phyloP scores from a whole-genome alignment of 371 early-diverging fungal species.

The Apophysomyces variabilis region DNA sequence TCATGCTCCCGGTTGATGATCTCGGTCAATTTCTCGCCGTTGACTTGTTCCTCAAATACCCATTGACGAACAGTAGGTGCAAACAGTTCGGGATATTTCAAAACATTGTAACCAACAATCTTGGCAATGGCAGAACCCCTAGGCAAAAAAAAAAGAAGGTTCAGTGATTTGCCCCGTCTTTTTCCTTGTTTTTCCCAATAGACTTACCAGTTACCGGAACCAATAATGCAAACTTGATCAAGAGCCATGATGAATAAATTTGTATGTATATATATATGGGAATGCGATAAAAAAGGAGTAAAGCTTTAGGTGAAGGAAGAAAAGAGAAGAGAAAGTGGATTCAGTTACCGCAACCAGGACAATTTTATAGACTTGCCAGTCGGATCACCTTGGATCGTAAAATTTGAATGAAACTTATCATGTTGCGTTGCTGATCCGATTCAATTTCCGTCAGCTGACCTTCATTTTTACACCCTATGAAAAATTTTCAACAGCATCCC shows the following conservation, averaged over 20 bases:
- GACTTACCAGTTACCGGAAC: slow-evolving; percentile 91
- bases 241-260: slow-evolving; percentile 24
- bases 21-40: slow-evolving; percentile 90
- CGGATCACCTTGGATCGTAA: slow-evolving; percentile 9
- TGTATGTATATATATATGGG: background rate
- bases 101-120: slow-evolving; percentile 89
- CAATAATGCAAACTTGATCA: slow-evolving; percentile 89
- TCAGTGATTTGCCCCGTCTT: background rate
- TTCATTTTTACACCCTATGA: slow-evolving; percentile 5
- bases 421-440: slow-evolving; percentile 12
- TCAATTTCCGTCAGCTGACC: slow-evolving; percentile 1
- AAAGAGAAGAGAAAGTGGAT: background rate
- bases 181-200: no score
- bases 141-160: background rate
- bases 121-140: slow-evolving; percentile 97
- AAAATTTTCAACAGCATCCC: background rate
- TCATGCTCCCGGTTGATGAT: slow-evolving; percentile 94
- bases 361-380: background rate
- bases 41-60: slow-evolving; percentile 92
- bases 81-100: slow-evolving; percentile 65
- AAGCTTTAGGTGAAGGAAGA: background rate
- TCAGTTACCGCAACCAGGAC: no score
- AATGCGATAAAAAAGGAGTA: background rate
- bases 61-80: slow-evolving; percentile 90
- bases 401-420: slow-evolving; percentile 4